These are phyloP conservation scores for Aspergillus pseudonomiae DNA, from an alignment of 2,329 filamentous ascomycete genomes.

Conservation along the genomic window DNA sequence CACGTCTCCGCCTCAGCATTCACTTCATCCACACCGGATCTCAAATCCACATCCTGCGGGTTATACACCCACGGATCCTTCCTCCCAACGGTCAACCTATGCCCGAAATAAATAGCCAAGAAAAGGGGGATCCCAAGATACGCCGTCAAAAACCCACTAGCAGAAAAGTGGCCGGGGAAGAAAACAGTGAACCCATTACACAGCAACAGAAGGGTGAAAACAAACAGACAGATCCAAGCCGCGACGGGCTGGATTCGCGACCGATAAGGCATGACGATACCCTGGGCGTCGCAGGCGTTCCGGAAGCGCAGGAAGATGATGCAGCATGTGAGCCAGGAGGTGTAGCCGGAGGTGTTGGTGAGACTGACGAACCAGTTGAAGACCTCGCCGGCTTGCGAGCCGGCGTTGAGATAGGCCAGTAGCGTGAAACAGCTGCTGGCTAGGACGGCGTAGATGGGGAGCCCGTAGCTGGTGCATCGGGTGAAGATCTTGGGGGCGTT, in stretches of 20 bases:
- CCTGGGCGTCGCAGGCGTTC: conserved; percentile 42
- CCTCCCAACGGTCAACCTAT: background rate
- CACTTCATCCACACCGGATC: background rate
- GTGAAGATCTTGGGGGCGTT: conserved; percentile 45
- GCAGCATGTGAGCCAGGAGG: background rate
- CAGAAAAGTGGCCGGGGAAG: conserved; percentile 31
- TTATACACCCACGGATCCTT: background rate
- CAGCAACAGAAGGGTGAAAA: conserved; percentile 64
- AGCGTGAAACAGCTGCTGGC: conserved; percentile 47
- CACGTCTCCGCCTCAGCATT: background rate
- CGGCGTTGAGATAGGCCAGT: background rate
- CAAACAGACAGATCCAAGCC: conserved; percentile 58
- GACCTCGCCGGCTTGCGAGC: background rate
- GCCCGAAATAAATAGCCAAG: conserved; percentile 53
- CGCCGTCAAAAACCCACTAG: conserved; percentile 64
- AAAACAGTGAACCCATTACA: conserved; percentile 66
- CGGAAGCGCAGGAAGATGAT: conserved; percentile 6
- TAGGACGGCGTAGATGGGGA: conserved; percentile 56
- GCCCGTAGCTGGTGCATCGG: conserved; percentile 47
- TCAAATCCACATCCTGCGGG: background rate
- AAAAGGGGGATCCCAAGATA: conserved; percentile 65
- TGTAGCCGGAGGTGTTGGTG: background rate
- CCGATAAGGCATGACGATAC: conserved; percentile 58
- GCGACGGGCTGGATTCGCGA: conserved; percentile 65
- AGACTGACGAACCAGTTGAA: conserved; percentile 9